Evolutionary conservation across 352 stramenopile genomes (phyloP), one percentile per base, ranked within the genome.

Genomic region (Phytophthora constricta): DNA sequence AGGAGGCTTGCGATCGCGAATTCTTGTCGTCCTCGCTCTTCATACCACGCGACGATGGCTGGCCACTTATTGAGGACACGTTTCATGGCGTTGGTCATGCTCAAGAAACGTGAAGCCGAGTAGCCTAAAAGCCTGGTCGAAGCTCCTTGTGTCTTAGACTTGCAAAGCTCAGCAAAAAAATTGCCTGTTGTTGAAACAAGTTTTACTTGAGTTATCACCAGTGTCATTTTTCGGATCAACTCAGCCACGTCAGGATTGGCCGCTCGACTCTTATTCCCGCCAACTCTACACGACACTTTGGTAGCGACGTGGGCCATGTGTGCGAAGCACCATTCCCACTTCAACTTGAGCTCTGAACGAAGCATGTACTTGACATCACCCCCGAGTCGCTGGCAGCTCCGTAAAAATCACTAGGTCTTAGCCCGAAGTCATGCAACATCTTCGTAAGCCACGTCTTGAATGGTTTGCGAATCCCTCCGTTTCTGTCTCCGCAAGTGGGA

Each of bases 271-370:
- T n/a, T n/a, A n/a, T n/a, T 26, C 52, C n/a, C 59, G 26, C 59
- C 49, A 16, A 78, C 31, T 8, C 62, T 66, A 53, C 63, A 80
- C 2, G 72, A 63, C 19, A 37, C 31, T 43, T 75, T 80, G 3
- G 55, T 76, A 0, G 65, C 58, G 16, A 54, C 61, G 41, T 69
- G 68, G 4, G 56, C 51, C 46, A 72, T 55, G 16, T 74, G 61
- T 7, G 65, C 39, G 17, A 75, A 46, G 17, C 68, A 71, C 54
- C 58, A 65, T 27, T 66, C 19, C 58, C 72, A 75, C 2, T 41
- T 42, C 22, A 80, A 23, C 17, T 65, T 45, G 7, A 74, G 27
- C 17, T 22, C 63, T 9, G 50, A 37, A 13, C 20, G 45, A 17
- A 70, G 49, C 56, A 78, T 68, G 1, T 13, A 46, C 33, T 71